These are phyloP conservation scores for Coleophoma cylindrospora DNA, from an alignment of 2,329 filamentous ascomycete genomes.

Conservation along the genomic window DNA sequence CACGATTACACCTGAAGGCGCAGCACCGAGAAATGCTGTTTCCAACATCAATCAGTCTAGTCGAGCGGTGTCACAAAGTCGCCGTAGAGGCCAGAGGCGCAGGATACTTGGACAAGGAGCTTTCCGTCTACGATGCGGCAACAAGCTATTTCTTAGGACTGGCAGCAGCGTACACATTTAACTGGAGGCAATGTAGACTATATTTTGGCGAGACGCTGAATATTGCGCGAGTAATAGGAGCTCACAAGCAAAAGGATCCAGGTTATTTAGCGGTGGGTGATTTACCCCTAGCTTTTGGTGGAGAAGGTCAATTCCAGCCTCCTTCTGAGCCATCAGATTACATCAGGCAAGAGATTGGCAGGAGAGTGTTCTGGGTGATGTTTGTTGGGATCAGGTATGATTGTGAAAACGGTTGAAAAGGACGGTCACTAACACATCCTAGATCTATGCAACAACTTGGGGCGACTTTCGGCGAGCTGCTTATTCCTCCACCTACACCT, in stretches of 20 bases:
- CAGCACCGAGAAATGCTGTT: constrained; percentile 61
- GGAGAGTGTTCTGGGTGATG: constrained; percentile 80
- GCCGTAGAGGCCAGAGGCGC: constrained; percentile 63
- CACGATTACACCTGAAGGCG: constrained; percentile 62
- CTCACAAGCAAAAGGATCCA: constrained; percentile 46
- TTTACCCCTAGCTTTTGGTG: constrained; percentile 16
- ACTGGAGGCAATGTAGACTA: constrained; percentile 61
- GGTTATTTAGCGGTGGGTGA: constrained; percentile 25
- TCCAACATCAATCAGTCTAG: constrained; percentile 63
- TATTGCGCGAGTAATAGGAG: constrained; percentile 62
- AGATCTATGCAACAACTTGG: constrained; percentile 77
- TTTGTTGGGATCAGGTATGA: constrained; percentile 65
- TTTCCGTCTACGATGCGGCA: constrained; percentile 57
- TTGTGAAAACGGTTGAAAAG: too few species aligned
- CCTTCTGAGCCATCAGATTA: constrained; percentile 45
- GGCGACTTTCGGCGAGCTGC: constrained; percentile 63
- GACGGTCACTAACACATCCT: background rate
- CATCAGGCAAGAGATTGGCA: constrained; percentile 67
- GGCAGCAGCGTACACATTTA: constrained; percentile 61
- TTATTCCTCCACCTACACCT: constrained; percentile 71
- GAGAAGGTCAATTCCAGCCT: constrained; percentile 4
- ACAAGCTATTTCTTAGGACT: constrained; percentile 74
- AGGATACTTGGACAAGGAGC: constrained; percentile 47
- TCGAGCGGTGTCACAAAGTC: constrained; percentile 66
- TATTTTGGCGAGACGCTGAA: constrained; percentile 70